phyloP scores from a whole-genome alignment of 257 asterid species.

The Sherardia arvensis region DNA sequence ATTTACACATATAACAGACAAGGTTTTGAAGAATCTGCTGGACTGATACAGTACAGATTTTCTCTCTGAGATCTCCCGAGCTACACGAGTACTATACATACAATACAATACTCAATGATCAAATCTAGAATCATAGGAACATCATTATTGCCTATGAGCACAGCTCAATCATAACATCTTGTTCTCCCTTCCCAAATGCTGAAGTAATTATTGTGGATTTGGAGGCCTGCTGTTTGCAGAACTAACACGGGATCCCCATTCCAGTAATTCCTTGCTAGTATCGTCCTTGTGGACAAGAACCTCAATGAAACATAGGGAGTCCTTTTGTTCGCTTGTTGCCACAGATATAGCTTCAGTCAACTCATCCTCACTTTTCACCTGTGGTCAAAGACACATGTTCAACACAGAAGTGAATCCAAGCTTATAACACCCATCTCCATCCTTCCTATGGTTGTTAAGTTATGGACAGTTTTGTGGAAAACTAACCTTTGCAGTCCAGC shows the following conservation, averaged over 20 bases:
- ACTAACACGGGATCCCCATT: conserved; percentile 32
- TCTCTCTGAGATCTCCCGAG: background rate
- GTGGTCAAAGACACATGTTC: background rate
- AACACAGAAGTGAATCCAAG: background rate
- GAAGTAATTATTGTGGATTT: conserved; percentile 17
- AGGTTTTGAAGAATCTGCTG: too few species aligned
- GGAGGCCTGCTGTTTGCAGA: conserved; percentile 25
- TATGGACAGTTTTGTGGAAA: background rate
- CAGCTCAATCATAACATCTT: background rate
- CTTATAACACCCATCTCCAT: background rate
- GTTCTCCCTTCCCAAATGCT: background rate
- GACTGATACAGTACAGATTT: background rate
- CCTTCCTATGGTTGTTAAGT: background rate
- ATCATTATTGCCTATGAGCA: background rate
- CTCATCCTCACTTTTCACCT: conserved; percentile 28
- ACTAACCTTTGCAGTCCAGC: conserved; percentile 32
- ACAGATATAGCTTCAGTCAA: conserved; percentile 19
- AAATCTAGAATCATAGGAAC: background rate
- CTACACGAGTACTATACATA: background rate
- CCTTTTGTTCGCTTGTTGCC: conserved; percentile 19
- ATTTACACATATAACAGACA: too few species aligned
- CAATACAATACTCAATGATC: background rate
- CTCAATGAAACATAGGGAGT: conserved; percentile 27
- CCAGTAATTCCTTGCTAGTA: conserved; percentile 20
- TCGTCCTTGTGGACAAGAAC: conserved; percentile 22